These are phyloP conservation scores for Helenozyma baotianmanensis DNA, from an alignment of 805 yeast species.

Conservation along the genomic window DNA sequence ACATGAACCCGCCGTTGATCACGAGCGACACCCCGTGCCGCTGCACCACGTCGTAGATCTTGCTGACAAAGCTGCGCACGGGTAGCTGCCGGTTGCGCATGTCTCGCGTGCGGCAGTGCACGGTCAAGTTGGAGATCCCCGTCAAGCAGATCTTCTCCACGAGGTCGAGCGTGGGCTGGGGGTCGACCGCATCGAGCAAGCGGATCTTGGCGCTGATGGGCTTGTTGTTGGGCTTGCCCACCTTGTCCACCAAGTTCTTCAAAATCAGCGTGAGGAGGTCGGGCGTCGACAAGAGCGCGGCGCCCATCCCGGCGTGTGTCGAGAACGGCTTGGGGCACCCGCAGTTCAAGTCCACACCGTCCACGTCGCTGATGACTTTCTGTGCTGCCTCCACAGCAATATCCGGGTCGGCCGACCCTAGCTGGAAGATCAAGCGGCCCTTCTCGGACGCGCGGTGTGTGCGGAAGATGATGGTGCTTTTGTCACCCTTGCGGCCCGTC, in stretches of 20 bases:
- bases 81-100: conserved; percentile 90
- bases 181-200: conserved; percentile 57
- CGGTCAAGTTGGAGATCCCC: conserved; percentile 80
- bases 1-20: conserved; percentile 73
- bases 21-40: conserved; percentile 64
- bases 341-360: conserved; percentile 88
- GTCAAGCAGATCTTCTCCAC: conserved; percentile 54
- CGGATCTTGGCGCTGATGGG: conserved; percentile 92
- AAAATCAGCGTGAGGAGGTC: conserved; percentile 71
- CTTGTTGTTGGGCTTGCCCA: conserved; percentile 71
- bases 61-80: conserved; percentile 61
- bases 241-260: conserved; percentile 62
- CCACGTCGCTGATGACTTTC: conserved; percentile 78
- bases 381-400: conserved; percentile 86
- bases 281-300: conserved; percentile 81
- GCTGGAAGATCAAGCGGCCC: conserved; percentile 75
- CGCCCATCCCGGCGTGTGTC: conserved; percentile 96
- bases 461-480: conserved; percentile 59
- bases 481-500: conserved; percentile 16
- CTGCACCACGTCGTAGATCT: conserved; percentile 58
- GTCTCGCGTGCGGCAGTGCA: conserved; percentile 84
- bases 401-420: conserved; percentile 82
- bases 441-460: conserved; percentile 61
- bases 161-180: conserved; percentile 48
- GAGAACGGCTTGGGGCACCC: conserved; percentile 98